These are phyloP conservation scores for Aurantiochytrium sp. DNA, from an alignment of 108 stramenopile genomes.

Conservation along the genomic window DNA sequence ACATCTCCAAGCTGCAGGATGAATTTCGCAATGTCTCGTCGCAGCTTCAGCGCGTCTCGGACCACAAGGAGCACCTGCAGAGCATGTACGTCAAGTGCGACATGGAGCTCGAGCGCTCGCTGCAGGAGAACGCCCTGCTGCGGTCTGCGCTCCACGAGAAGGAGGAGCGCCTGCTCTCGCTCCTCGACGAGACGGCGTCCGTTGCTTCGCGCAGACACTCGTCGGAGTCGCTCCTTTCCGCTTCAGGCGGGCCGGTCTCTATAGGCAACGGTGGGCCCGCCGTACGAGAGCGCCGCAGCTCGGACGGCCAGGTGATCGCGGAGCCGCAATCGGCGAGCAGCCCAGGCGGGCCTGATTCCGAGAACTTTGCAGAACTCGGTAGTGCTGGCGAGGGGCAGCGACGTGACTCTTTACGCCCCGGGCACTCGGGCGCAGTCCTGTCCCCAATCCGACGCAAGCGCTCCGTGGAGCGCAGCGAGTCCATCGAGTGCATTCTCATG, in stretches of 20 bases:
- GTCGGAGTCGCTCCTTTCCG: too few relatives aligned
- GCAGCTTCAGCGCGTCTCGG: not conserved
- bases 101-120: not conserved
- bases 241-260: too few relatives aligned
- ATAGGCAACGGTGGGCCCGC: too few relatives aligned
- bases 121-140: not conserved
- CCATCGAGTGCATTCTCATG: slow-evolving; percentile 12
- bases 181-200: not conserved
- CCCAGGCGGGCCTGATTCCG: too few relatives aligned
- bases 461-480: not conserved
- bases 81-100: not conserved
- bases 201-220: not conserved
- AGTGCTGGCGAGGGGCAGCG: too few relatives aligned
- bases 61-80: slow-evolving; percentile 25
- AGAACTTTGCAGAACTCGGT: too few relatives aligned
- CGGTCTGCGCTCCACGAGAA: not conserved
- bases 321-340: too few relatives aligned
- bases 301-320: too few relatives aligned
- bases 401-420: too few relatives aligned
- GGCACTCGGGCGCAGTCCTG: not conserved
- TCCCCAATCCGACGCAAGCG: not conserved
- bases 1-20: not conserved
- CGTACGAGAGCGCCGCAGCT: too few relatives aligned
- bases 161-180: not conserved
- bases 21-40: not conserved